Evolutionary conservation across 2,329 filamentous ascomycete genomes (phyloP).

Genomic region (Fusarium sp.): DNA sequence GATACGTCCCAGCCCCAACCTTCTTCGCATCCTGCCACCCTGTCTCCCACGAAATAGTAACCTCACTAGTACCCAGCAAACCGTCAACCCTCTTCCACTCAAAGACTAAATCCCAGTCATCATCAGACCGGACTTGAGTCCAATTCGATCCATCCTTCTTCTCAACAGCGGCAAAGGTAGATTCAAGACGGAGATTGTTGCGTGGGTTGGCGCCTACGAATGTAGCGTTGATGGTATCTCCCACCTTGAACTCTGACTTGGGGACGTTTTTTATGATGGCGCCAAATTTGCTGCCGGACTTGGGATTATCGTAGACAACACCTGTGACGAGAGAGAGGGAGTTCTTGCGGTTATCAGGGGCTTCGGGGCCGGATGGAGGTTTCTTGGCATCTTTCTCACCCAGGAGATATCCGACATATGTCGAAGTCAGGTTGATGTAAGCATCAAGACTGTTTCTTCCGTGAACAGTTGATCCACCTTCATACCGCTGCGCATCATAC

Average conservation of each 20-base stretch:
- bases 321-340: neutral
- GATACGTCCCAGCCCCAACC: neutral
- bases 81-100: conserved; percentile 20
- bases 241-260: neutral
- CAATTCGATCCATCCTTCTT: neutral
- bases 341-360: conserved; percentile 2
- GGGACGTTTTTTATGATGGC: neutral
- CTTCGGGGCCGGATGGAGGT: neutral
- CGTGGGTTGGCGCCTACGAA: conserved; percentile 4
- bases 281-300: neutral
- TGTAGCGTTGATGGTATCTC: neutral
- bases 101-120: conserved; percentile 12
- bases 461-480: conserved; percentile 6
- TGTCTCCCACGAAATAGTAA: neutral
- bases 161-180: conserved; percentile 1
- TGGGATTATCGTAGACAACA: conserved; percentile 16
- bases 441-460: conserved; percentile 8
- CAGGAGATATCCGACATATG: neutral
- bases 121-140: conserved; percentile 1
- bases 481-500: conserved; percentile 10
- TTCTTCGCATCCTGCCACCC: conserved; percentile 3
- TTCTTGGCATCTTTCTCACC: neutral
- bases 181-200: neutral
- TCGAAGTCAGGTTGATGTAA: neutral
- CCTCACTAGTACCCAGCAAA: neutral